Conservation (phyloP, 139 green algal genomes). For the Tetraselmis striata region DNA sequence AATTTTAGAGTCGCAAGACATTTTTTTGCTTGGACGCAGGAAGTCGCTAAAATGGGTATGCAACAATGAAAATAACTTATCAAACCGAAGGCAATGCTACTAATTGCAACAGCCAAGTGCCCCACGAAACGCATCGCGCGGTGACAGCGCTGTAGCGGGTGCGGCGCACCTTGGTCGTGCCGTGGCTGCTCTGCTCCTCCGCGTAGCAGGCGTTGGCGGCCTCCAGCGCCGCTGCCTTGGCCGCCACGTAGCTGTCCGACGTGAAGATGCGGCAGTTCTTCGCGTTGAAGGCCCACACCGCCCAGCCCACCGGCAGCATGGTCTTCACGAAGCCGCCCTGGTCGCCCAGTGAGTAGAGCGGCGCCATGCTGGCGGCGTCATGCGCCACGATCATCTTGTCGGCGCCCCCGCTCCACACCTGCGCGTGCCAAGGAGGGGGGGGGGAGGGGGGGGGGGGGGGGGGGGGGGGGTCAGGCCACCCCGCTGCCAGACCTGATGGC, state of each 20-base stretch:
- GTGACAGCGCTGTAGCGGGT: too few species aligned
- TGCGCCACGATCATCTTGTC: constrained; percentile 43
- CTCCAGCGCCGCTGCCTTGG: neutral
- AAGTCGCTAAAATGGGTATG: too few species aligned
- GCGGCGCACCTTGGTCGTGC: neutral
- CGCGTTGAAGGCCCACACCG: constrained; percentile 19
- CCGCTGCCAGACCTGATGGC: too few species aligned
- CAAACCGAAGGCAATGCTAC: too few species aligned
- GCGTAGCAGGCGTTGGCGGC: neutral
- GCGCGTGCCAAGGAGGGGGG: too few species aligned
- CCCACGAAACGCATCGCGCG: too few species aligned
- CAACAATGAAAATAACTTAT: too few species aligned
- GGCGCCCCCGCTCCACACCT: constrained; percentile 42
- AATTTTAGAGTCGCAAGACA: too few species aligned
- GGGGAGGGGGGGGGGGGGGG: too few species aligned
- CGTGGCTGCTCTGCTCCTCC: neutral
- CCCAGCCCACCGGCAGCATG: constrained; percentile 12
- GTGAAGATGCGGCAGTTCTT: constrained; percentile 11
- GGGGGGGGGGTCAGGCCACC: too few species aligned
- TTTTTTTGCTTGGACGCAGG: too few species aligned
- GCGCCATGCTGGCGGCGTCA: constrained; percentile 18
- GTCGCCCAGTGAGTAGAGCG: constrained; percentile 38
- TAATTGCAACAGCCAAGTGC: too few species aligned
- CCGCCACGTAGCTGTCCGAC: neutral
- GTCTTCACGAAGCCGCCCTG: constrained; percentile 23